Evolutionary conservation across 768 basidiomycete genomes (phyloP).

Genomic region (Strobilomyces echinocephalus): DNA sequence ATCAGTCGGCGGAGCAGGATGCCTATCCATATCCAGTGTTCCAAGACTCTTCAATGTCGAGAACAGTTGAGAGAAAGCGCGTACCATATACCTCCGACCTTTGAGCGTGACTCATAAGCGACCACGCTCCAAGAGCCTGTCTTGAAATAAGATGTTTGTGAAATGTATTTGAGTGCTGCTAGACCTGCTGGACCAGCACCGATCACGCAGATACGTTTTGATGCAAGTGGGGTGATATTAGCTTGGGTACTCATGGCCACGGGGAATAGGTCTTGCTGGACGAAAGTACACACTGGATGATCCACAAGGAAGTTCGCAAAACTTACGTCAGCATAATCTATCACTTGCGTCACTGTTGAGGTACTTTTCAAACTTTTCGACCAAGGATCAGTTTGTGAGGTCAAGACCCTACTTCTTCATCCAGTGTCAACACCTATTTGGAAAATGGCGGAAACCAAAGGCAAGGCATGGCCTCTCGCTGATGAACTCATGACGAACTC

Average conservation of each 20-base stretch:
- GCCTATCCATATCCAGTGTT: slow-evolving; percentile 35
- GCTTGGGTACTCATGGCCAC: slow-evolving; percentile 5
- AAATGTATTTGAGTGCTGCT: slow-evolving; percentile 59
- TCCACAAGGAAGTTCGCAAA: too few species aligned
- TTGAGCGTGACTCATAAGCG: slow-evolving; percentile 60
- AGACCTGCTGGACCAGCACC: slow-evolving; percentile 78
- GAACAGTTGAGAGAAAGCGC: slow-evolving; percentile 14
- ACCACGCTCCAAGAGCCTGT: slow-evolving; percentile 57
- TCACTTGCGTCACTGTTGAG: slow-evolving; percentile 14
- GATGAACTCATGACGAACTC: slow-evolving; percentile 85
- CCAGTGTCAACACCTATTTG: slow-evolving; percentile 1
- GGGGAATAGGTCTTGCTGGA: background rate
- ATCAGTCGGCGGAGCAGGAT: slow-evolving; percentile 47
- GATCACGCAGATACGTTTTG: slow-evolving; percentile 57
- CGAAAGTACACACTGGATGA: too few species aligned
- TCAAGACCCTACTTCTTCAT: slow-evolving; percentile 35
- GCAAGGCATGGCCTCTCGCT: slow-evolving; percentile 88
- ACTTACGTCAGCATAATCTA: background rate
- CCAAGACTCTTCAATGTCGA: background rate
- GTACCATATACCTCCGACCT: slow-evolving; percentile 77
- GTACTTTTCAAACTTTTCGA: slow-evolving; percentile 33
- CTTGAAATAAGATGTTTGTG: slow-evolving; percentile 54
- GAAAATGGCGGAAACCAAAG: slow-evolving; percentile 60
- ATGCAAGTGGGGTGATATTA: background rate
- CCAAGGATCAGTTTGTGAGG: slow-evolving; percentile 92